Evolutionary conservation across 306 rosid species (phyloP), one percentile per base, ranked within the genome.

Genomic region (Gleditsia sinensis): DNA sequence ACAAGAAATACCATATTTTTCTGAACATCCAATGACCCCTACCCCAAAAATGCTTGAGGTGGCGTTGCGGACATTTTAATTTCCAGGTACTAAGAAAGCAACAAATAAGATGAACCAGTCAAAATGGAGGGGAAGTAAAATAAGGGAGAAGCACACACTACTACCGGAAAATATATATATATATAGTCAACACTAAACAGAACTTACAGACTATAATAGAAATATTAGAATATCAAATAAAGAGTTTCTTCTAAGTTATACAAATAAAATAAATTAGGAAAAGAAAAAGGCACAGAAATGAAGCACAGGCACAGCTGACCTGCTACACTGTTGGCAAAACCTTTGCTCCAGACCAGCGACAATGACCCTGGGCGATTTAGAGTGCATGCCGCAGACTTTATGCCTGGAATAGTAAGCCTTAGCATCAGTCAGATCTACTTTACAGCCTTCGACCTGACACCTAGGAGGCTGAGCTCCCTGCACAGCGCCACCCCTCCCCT

Each of bases 301-400:
- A 33, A 19, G 42, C 12, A 5, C 23, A 13, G 58, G 82, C 84
- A 5, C 13, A 25, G 46, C 54, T 30, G 58, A 83, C 83, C 98
- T 88, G 91, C 98, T 91, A 69, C 98, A 91, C 89, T 94, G 98
- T 69, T 91, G 97, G 72, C 98, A 94, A 88, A 94, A 94, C 84
- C 98, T 83, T 67, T 94, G 97, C 50, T 88, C 86, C 14, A 88
- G 76, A 17, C 95, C 94, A 77, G 86, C 81, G 51, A 94, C 96
- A 74, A 81, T 50, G 76, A 91, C 98, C 43, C 74, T 83, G 3
- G 98, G 93, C 8, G 89, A 85, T 72, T 91, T 94, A n/a, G 98
- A 94, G 80, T 94, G 98, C 86, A 83, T 81, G 55, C 51, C 79
- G 74, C 97, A 91, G 36, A 94, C 98, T 71, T 94, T 94, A 77